Percentiles rank a stretch among this genome's conserved stretches.
Evolutionary conservation across 805 yeast genomes (phyloP).

Genomic region (Schwanniomyces vanrijiae): DNA sequence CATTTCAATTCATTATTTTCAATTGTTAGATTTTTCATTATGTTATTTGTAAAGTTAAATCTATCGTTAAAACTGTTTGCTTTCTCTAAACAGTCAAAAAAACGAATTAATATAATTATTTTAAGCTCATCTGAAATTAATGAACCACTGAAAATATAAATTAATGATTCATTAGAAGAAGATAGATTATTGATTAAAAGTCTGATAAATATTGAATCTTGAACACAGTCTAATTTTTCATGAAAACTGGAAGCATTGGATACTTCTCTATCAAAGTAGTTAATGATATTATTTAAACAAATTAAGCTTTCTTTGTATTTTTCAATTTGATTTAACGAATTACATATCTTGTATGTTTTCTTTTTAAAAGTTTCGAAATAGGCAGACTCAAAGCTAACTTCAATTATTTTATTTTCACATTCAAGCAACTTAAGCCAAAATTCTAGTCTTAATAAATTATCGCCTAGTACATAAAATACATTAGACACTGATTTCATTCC

Average conservation of each 20-base stretch:
- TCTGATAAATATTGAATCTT: slow-evolving; percentile 9
- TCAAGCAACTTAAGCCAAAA: slow-evolving; percentile 23
- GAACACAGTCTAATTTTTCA: neutral
- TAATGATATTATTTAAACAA: slow-evolving; percentile 5
- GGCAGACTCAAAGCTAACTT: neutral
- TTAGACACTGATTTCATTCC: slow-evolving; percentile 49
- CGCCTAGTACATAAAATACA: slow-evolving; percentile 42
- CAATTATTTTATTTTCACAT: slow-evolving; percentile 24
- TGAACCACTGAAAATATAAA: slow-evolving; percentile 7
- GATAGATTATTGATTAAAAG: neutral
- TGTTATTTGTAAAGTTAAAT: slow-evolving; percentile 13
- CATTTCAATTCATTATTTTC: slow-evolving; percentile 11
- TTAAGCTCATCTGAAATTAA: slow-evolving; percentile 14
- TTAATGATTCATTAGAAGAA: neutral
- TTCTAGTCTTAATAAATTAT: slow-evolving; percentile 12
- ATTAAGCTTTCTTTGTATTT: slow-evolving; percentile 3
- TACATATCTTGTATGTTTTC: slow-evolving; percentile 37
- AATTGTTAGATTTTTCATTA: slow-evolving; percentile 13
- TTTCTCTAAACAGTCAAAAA: slow-evolving; percentile 20
- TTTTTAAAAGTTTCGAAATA: slow-evolving; percentile 15
- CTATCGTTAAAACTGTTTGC: slow-evolving; percentile 13
- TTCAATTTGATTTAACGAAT: slow-evolving; percentile 19
- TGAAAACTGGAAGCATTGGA: neutral
- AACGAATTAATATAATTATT: slow-evolving; percentile 13
- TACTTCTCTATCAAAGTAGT: neutral